Conservation (phyloP, 129 eudicot genomes). For the Lactuca saligna region DNA sequence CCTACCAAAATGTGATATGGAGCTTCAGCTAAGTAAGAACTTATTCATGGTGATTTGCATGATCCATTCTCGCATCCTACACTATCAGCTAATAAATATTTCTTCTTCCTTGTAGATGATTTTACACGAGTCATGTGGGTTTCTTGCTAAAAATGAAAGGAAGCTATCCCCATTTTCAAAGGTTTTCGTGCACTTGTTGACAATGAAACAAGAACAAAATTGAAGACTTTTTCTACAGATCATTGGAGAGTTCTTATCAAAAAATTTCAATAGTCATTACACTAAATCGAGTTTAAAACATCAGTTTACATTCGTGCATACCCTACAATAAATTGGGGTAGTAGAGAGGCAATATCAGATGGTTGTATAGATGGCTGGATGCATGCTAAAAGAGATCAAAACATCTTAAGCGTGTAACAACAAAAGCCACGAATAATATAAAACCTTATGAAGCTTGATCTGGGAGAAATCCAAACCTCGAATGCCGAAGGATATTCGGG, state of each 20-base stretch:
- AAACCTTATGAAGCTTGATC: background rate
- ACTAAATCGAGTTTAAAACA: background rate
- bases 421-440: background rate
- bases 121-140: slow-evolving; percentile 6
- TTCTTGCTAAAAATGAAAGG: background rate
- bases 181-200: too few relatives aligned
- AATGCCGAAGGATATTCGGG: background rate
- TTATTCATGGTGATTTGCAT: slow-evolving; percentile 4
- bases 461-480: background rate
- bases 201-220: too few relatives aligned
- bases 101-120: slow-evolving; percentile 21
- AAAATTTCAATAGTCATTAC: background rate
- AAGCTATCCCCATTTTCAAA: background rate
- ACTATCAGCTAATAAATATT: background rate
- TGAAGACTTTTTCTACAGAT: background rate
- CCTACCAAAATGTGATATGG: background rate
- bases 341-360: background rate
- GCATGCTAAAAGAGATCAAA: background rate
- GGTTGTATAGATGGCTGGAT: background rate
- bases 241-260: background rate
- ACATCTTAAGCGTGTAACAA: background rate
- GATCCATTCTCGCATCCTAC: slow-evolving; percentile 10
- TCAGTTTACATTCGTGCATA: background rate
- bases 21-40: background rate
- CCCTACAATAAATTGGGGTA: background rate